Conservation (phyloP, 2,329 filamentous ascomycete genomes). For the Cercospora nicotianae region DNA sequence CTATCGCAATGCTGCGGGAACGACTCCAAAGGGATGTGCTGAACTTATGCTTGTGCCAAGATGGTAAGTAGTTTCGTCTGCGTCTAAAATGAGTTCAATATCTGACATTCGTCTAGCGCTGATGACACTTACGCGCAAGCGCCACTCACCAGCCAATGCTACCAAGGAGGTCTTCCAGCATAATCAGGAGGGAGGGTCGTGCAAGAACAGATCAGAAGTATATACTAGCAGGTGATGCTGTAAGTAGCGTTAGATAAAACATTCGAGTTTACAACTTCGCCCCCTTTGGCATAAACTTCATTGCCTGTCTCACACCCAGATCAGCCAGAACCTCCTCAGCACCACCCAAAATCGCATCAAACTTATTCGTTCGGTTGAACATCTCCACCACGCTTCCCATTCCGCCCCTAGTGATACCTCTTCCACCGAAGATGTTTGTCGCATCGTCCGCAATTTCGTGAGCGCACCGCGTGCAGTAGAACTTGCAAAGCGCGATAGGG, state of each 20-base stretch:
- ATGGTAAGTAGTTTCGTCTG: background rate
- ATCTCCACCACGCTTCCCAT: conserved; percentile 83
- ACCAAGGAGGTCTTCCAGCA: background rate
- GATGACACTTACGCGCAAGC: background rate
- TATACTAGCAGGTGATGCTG: background rate
- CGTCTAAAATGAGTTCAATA: background rate
- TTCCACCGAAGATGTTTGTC: conserved; percentile 82
- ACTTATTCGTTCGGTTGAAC: conserved; percentile 84
- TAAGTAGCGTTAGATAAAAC: background rate
- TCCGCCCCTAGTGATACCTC: conserved; percentile 74
- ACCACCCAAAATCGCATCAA: conserved; percentile 64
- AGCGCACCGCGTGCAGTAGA: conserved; percentile 71
- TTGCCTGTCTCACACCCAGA: conserved; percentile 77
- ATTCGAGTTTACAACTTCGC: conserved; percentile 24
- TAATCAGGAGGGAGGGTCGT: background rate
- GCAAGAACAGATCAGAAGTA: background rate
- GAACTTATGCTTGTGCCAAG: conserved; percentile 18
- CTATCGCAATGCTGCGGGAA: conserved; percentile 6
- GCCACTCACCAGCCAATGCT: conserved; percentile 1
- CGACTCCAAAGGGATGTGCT: conserved; percentile 15
- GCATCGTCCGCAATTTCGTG: conserved; percentile 83
- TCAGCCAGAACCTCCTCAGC: conserved; percentile 82
- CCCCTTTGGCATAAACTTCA: conserved; percentile 69
- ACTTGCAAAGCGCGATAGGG: conserved; percentile 80
- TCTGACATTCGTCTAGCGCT: background rate